Conservation (phyloP, 2,329 filamentous ascomycete species). For the Aspergillus pseudoterreus region DNA sequence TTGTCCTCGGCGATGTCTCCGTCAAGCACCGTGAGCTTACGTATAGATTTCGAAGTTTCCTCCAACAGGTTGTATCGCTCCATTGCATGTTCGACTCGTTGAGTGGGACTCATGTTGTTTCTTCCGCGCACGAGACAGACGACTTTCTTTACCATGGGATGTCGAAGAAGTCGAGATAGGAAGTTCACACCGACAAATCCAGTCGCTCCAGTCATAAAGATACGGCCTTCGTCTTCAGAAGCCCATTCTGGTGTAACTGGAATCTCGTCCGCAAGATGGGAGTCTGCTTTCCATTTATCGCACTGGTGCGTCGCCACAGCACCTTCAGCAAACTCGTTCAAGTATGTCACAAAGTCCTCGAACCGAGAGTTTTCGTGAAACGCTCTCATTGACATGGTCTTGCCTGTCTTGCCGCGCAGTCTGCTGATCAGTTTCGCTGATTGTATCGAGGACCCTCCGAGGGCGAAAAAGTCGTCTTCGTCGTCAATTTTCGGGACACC, state of each 20-base stretch:
- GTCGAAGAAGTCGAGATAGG: slow-evolving; percentile 63
- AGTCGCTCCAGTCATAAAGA: slow-evolving; percentile 69
- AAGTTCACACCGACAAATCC: slow-evolving; percentile 80
- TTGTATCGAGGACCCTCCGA: slow-evolving; percentile 9
- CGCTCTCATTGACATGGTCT: slow-evolving; percentile 6
- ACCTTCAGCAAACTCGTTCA: slow-evolving; percentile 3
- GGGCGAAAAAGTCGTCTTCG: slow-evolving; percentile 6
- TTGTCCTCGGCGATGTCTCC: slow-evolving; percentile 67
- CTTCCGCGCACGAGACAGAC: slow-evolving; percentile 69
- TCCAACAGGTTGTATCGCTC: slow-evolving; percentile 41
- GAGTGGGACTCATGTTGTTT: slow-evolving; percentile 32
- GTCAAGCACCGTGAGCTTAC: slow-evolving; percentile 12
- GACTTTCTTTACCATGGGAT: slow-evolving; percentile 50
- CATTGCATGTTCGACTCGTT: slow-evolving; percentile 45
- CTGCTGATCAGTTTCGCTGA: slow-evolving; percentile 3
- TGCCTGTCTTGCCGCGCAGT: not conserved
- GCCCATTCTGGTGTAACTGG: slow-evolving; percentile 3
- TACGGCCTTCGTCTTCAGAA: slow-evolving; percentile 3
- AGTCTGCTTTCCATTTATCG: slow-evolving; percentile 1
- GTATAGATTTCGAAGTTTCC: not conserved
- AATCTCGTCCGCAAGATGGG: slow-evolving; percentile 1
- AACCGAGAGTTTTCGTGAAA: slow-evolving; percentile 3
- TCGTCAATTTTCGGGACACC: not conserved
- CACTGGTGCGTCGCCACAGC: slow-evolving; percentile 3
- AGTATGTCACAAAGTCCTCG: not conserved